Conservation (phyloP, 169 alveolate genomes). For the Plasmodium inui region DNA sequence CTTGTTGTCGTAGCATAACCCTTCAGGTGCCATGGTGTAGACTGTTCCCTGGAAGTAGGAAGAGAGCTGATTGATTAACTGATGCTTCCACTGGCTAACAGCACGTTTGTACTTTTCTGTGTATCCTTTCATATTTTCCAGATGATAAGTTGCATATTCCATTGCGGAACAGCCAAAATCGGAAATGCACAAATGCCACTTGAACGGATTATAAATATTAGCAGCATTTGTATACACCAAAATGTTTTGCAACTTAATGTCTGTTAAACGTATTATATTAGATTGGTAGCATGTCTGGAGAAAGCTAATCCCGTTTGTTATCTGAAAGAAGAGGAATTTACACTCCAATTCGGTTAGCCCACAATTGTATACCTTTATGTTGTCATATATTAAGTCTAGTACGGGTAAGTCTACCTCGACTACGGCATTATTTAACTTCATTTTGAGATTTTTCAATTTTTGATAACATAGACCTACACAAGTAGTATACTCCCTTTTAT, state of each 20-base stretch:
- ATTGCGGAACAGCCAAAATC: constrained; percentile 85
- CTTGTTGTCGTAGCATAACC: constrained; percentile 63
- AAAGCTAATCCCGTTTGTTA: constrained; percentile 81
- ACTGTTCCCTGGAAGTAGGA: constrained; percentile 72
- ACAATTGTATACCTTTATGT: constrained; percentile 60
- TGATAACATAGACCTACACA: constrained; percentile 68
- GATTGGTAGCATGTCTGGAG: constrained; percentile 85
- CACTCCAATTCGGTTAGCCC: constrained; percentile 84
- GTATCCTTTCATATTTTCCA: constrained; percentile 46
- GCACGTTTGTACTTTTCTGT: constrained; percentile 15
- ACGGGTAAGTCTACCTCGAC: constrained; percentile 35
- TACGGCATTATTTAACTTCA: constrained; percentile 40
- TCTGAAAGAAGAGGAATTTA: constrained; percentile 81
- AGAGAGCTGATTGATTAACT: constrained; percentile 55
- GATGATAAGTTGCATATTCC: constrained; percentile 70
- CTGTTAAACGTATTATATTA: constrained; percentile 83
- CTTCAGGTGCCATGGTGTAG: constrained; percentile 75
- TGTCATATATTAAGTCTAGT: constrained; percentile 49
- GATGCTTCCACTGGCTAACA: constrained; percentile 58
- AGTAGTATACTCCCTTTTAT: neutral
- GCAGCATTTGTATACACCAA: constrained; percentile 79
- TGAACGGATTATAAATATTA: constrained; percentile 79
- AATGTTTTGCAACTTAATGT: constrained; percentile 82
- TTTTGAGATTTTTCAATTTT: constrained; percentile 60
- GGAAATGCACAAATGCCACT: constrained; percentile 83